phyloP scores from a whole-genome alignment of 306 rosid genomes.

The Vigna unguiculata region DNA sequence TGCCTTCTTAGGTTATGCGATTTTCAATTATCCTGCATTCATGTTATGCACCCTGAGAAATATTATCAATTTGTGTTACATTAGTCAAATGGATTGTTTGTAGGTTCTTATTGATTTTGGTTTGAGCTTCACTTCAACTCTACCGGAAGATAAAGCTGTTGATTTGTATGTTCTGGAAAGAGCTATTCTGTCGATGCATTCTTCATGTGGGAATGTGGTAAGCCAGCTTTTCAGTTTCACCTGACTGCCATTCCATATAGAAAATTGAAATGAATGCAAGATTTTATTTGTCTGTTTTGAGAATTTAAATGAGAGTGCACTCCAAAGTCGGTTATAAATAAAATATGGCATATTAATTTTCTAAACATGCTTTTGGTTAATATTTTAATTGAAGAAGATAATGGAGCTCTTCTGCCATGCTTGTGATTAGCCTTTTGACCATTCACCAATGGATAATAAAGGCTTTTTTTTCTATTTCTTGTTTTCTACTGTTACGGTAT shows the following conservation, averaged over 20 bases:
- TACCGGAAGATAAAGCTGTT: constrained; percentile 93
- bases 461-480: background rate
- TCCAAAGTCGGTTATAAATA: background rate
- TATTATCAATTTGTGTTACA: constrained; percentile 30
- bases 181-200: constrained; percentile 92
- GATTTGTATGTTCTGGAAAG: constrained; percentile 93
- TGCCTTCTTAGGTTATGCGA: background rate
- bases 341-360: constrained; percentile 19
- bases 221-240: constrained; percentile 23
- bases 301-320: constrained; percentile 7
- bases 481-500: background rate
- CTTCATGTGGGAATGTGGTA: constrained; percentile 95
- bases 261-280: background rate
- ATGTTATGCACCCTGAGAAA: constrained; percentile 22
- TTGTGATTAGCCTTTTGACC: constrained; percentile 8
- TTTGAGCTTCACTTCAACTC: constrained; percentile 88
- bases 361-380: background rate
- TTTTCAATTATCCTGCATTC: background rate
- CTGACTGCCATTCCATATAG: background rate
- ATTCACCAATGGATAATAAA: background rate
- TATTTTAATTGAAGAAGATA: background rate
- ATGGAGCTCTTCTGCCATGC: constrained; percentile 8
- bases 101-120: constrained; percentile 95
- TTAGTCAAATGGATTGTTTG: constrained; percentile 34
- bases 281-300: background rate